Evolutionary conservation across 352 stramenopile genomes (phyloP), one percentile per base, ranked within the genome.

Genomic region (Albugo candida): DNA sequence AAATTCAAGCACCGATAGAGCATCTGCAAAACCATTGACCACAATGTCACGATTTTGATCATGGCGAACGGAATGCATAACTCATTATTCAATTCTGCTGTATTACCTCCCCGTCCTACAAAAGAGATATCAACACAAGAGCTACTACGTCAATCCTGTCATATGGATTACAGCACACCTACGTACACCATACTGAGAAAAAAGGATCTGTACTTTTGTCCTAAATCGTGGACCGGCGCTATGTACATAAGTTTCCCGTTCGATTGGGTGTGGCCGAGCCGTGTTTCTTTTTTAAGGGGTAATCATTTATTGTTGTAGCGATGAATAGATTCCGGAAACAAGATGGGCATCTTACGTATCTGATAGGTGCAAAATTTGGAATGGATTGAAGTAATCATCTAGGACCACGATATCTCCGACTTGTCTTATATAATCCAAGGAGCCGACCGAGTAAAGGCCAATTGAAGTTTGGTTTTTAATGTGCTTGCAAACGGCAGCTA

Each of bases 321-420:
- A 56, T 2, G 47, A 13, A 43, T 53, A 58, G 42, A 81, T 58
- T 52, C 81, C 70, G 5, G 80, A 75, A 48, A 93, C 76, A n/a
- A 85, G 60, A 59, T 93, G 80, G 12, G 75, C 80, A 42, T 86
- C 71, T 52, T 91, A 84, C 53, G 83, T 59, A 34, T 60, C 64
- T 20, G 73, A 89, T 53, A 93, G 56, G 59, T 87, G 73, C 41
- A 87, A 56, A 49, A 88, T 83, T 57, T 88, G 64, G 46, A 86
- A 89, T 16, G 79, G 79, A 46, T 82, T 92, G 53, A 92, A 93
- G 53, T 77, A 93, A 61, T 93, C 81, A 31, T 93, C 70, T 0
- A 76, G 79, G 47, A 93, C 68, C 17, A 89, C 65, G 36, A 85
- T 59, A 12, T 66, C 63, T 19, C 41, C 51, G 16, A 61, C 41